Conservation (phyloP, 768 basidiomycete genomes). For the Hemileccinum impolitum region DNA sequence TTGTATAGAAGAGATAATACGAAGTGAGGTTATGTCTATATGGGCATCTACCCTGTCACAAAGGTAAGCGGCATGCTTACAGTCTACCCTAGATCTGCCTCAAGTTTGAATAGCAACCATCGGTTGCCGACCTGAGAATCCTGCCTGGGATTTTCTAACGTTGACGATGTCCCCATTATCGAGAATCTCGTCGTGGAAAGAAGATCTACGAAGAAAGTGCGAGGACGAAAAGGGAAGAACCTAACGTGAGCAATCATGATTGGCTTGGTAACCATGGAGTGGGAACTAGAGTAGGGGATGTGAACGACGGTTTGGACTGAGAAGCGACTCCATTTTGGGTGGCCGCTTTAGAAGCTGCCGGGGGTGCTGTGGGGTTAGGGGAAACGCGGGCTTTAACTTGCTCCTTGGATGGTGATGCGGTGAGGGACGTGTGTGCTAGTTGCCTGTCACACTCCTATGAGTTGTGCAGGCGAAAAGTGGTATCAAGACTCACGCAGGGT, state of each 20-base stretch:
- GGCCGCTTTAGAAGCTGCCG: constrained; percentile 5
- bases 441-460: constrained; percentile 10
- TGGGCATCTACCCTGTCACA: no score
- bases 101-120: no score
- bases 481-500: constrained; percentile 33
- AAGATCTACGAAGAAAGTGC: background rate
- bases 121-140: no score
- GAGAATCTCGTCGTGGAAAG: no score
- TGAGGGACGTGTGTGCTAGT: constrained; percentile 7
- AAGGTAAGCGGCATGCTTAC: no score
- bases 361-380: constrained; percentile 14
- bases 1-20: no score
- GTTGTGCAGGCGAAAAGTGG: background rate
- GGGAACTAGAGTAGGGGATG: constrained; percentile 24
- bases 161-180: no score
- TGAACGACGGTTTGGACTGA: constrained; percentile 17
- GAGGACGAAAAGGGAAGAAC: background rate
- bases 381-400: constrained; percentile 12
- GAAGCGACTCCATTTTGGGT: constrained; percentile 16
- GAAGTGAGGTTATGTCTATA: no score
- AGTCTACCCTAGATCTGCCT: no score
- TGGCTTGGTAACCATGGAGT: constrained; percentile 21
- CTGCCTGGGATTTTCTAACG: no score
- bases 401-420: constrained; percentile 27
- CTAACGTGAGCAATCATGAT: constrained; percentile 9